A percentile compares a stretch with the other conserved stretches of the same genome.
Evolutionary conservation across 2,329 filamentous ascomycete species (phyloP).

Genomic region (Cercospora sojina): DNA sequence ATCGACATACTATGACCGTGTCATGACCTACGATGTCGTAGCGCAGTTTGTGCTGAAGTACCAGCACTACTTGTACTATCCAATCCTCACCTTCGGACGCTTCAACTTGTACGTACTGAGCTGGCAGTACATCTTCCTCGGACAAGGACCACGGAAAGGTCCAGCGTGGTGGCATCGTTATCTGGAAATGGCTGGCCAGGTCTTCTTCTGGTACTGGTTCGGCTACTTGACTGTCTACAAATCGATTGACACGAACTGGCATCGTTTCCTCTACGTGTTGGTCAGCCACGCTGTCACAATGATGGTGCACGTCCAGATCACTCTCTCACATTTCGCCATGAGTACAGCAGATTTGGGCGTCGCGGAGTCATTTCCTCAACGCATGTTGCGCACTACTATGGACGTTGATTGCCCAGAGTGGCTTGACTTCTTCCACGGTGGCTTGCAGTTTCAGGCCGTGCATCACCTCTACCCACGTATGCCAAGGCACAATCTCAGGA

Average conservation of each 20-base stretch:
- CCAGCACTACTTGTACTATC: conserved; percentile 69
- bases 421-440: conserved; percentile 71
- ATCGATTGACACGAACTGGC: conserved; percentile 57
- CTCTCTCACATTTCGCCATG: conserved; percentile 72
- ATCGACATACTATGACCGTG: conserved; percentile 65
- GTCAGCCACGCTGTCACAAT: conserved; percentile 65
- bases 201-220: conserved; percentile 66
- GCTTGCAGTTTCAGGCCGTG: conserved; percentile 70
- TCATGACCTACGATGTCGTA: conserved; percentile 62
- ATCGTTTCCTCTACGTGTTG: conserved; percentile 61
- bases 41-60: conserved; percentile 60
- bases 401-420: conserved; percentile 70
- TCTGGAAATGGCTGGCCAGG: conserved; percentile 62
- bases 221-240: conserved; percentile 65
- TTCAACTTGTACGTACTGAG: conserved; percentile 71
- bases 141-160: conserved; percentile 57
- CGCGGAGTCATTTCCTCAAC: conserved; percentile 66
- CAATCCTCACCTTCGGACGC: conserved; percentile 62
- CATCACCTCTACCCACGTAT: conserved; percentile 69
- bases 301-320: conserved; percentile 70
- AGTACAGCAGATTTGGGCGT: conserved; percentile 64
- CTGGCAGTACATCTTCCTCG: conserved; percentile 63
- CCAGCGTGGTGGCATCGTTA: conserved; percentile 68
- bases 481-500: conserved; percentile 66
- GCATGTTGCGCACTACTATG: conserved; percentile 70